Percentiles rank a stretch among this genome's conserved stretches.
Conservation (phyloP, 352 stramenopile species). For the Globisporangium mamillatum region DNA sequence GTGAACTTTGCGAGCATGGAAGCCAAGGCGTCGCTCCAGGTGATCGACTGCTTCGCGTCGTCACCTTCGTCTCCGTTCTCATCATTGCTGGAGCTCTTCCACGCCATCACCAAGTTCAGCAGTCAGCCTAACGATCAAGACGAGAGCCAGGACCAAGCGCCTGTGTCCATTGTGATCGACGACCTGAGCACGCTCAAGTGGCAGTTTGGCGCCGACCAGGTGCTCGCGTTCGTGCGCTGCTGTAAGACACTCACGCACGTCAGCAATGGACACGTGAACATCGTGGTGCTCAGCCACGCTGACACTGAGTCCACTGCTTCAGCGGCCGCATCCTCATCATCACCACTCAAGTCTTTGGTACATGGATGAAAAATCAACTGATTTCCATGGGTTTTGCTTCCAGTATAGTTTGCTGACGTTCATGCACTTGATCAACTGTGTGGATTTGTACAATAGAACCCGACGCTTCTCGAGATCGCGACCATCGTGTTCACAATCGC, state of each 20-base stretch:
- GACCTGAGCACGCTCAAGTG: constrained; percentile 63
- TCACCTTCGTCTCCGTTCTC: constrained; percentile 3
- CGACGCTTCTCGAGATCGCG: constrained; percentile 50
- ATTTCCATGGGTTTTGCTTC: background rate
- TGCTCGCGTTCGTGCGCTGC: constrained; percentile 60
- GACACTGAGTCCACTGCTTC: constrained; percentile 35
- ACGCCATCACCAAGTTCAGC: constrained; percentile 23
- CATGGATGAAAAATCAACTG: background rate
- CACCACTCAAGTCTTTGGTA: constrained; percentile 10
- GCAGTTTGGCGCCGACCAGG: constrained; percentile 36
- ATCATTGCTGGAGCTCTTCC: constrained; percentile 26
- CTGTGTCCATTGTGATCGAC: constrained; percentile 58
- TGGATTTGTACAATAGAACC: constrained; percentile 27
- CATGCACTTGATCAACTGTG: background rate
- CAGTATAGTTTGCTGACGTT: background rate
- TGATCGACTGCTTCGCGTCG: constrained; percentile 34
- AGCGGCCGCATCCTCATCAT: background rate
- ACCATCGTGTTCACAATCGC: constrained; percentile 48
- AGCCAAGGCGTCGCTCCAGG: constrained; percentile 32
- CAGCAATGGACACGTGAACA: constrained; percentile 44
- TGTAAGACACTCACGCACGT: constrained; percentile 57
- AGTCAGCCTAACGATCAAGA: constrained; percentile 4
- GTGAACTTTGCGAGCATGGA: constrained; percentile 43
- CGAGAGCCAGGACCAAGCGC: background rate
- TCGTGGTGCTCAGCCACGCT: constrained; percentile 54